Base-by-base conservation (phyloP, 2,329 filamentous ascomycete genomes). In the Lasiodiplodia sp. region DNA sequence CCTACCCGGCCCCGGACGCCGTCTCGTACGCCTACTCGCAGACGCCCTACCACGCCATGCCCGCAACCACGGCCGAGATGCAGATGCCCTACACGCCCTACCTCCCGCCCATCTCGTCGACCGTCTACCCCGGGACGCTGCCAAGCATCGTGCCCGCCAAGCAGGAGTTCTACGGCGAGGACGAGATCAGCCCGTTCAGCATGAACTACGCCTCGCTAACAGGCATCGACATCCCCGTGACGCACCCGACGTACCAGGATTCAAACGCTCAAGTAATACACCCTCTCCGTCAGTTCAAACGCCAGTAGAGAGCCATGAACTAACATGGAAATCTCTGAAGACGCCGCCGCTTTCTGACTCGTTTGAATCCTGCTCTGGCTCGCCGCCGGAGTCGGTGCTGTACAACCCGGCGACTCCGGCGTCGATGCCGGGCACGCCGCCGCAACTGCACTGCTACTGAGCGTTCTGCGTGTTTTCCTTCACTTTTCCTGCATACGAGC, bases 271-370 rank as follows among this genome's bases (percentile, higher is more conserved):
- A 92, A 88, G 91, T 94, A 90, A 91, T 88, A 90, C 82, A 82
- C 79, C 83, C 78, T 71, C 73, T 76, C 75, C 69, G 66, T 71
- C 68, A 71, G 70, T 70, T 71, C 70, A 72, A 65, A 69, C 70
- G 64, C 55, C 71, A 63, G 53, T 69, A 67, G 60, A 68, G 51
- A 66, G 62, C 57, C 67, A 69, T 64, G 71, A 71, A 72, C 70
- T 71, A 70, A 68, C 68, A 68, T 64, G 49, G 58, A 63, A 31
- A 55, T 55, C 57, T 68, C 57, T 64, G 47, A 73, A 94, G 91
- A 93, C 91, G 79, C 91, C 91, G 82, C 90, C 91, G 76, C 87
- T 93, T 74, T 91, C 90, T 75, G 90, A 91, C 78, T 91, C 89
- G 34, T 92, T 89, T 79, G 90, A 92, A 77, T 92, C 90, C 65